Conservation (phyloP, 805 yeast genomes). For the Phaffomyces thermotolerans region DNA sequence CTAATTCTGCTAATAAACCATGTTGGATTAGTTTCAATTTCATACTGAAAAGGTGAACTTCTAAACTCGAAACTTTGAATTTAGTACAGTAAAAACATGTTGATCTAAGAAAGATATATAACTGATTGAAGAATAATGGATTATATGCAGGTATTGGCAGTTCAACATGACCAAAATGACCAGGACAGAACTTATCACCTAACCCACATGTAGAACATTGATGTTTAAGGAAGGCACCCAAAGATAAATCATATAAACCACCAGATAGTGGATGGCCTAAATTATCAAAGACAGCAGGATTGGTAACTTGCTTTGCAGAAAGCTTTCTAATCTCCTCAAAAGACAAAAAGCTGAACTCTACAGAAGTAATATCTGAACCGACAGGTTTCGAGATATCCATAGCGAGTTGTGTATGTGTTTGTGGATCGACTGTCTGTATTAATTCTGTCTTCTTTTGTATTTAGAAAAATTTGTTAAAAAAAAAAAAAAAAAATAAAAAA, state of each 20-base stretch:
- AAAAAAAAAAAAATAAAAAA: slow-evolving; percentile 3
- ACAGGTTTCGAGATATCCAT: slow-evolving; percentile 98
- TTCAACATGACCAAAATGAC: slow-evolving; percentile 97
- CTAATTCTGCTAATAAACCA: slow-evolving; percentile 76
- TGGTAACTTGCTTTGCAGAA: slow-evolving; percentile 92
- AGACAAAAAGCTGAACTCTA: slow-evolving; percentile 82
- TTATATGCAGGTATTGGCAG: slow-evolving; percentile 93
- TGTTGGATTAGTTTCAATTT: slow-evolving; percentile 77
- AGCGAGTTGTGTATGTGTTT: neutral
- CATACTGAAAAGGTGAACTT: slow-evolving; percentile 70
- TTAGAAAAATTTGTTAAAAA: neutral
- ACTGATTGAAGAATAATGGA: slow-evolving; percentile 88
- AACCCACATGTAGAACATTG: slow-evolving; percentile 91
- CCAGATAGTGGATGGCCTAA: slow-evolving; percentile 92
- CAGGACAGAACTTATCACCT: slow-evolving; percentile 92
- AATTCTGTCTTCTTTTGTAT: neutral
- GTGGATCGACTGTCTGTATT: too few relatives aligned
- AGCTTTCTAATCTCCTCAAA: slow-evolving; percentile 76
- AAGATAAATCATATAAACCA: slow-evolving; percentile 89
- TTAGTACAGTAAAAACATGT: slow-evolving; percentile 87
- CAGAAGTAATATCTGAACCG: slow-evolving; percentile 88
- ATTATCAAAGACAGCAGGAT: slow-evolving; percentile 92
- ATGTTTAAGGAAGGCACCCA: slow-evolving; percentile 88
- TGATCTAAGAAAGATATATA: slow-evolving; percentile 76
- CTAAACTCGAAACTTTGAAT: slow-evolving; percentile 62